Evolutionary conservation across 2,329 filamentous ascomycete species (phyloP), one percentile per base, ranked within the genome.

Genomic region (Calonectria montana): DNA sequence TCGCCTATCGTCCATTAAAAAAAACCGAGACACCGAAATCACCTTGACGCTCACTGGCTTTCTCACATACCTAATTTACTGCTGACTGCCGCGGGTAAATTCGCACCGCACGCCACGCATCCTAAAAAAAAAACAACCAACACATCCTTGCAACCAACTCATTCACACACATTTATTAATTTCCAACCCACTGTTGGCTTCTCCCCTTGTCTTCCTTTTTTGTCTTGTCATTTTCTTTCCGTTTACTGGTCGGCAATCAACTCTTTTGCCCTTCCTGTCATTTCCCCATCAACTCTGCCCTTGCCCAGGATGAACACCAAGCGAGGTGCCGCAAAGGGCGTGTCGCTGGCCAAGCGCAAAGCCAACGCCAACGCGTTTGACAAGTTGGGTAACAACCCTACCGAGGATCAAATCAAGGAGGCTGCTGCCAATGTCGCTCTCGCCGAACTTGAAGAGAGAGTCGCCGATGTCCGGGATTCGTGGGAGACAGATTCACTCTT

Each of bases 401-500:
- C 82, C 10, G 76, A 79, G 16, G 82, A 82, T 2, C 81, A 85
- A 55, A 77, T 85, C 71, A 81, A 84, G 67, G 77, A 79, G 13
- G 83, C 82, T 7, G 80, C 81, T 55, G 82, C 81, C 72, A 80
- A 80, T 53, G 82, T 82, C 31, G 82, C 82, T 35, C 81, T 83
- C 25, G 80, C 82, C 48, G 88, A 89, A 70, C 83, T 89, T 12
- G 88, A 89, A 74, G 86, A 88, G 74, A 84, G 86, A 76, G 85
- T 89, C 74, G 86, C 86, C 35, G 88, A 89, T 70, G 84, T 87
- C 5, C 84, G 83, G 69, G 88, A 90, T 63, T 87, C 87, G 15
- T 92, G 90, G 91, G 91, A 92, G 76, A 89, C 88, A 7, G 89
- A 92, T 74, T 93, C 91, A 29, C 82, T 93, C 2, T 91, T 91